These are phyloP conservation scores for Pichia phayaonensis DNA, from an alignment of 805 yeast genomes.

Conservation along the genomic window DNA sequence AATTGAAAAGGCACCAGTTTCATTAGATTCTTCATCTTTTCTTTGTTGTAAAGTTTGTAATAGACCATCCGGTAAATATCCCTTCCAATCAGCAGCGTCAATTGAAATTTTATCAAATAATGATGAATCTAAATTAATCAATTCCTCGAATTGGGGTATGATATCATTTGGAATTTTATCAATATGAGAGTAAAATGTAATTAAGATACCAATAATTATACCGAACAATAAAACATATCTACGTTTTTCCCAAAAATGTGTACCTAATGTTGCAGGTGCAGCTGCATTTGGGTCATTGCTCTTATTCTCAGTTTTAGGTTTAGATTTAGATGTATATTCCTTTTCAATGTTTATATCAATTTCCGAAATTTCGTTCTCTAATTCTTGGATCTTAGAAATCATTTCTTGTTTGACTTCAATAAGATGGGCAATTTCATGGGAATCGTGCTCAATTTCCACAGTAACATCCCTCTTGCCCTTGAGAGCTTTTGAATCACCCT, in stretches of 20 bases:
- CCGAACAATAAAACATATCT: constrained; percentile 41
- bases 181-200: constrained; percentile 53
- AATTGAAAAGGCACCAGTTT: constrained; percentile 81
- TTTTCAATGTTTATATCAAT: constrained; percentile 5
- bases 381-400: constrained; percentile 2
- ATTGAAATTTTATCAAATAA: constrained; percentile 46
- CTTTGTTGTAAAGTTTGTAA: constrained; percentile 52
- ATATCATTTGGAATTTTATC: constrained; percentile 34
- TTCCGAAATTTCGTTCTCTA: constrained; percentile 5
- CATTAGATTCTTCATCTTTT: constrained; percentile 39
- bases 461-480: not conserved
- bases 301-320: too few relatives aligned
- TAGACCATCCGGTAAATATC: constrained; percentile 59
- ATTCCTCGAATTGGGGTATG: constrained; percentile 42
- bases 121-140: constrained; percentile 48
- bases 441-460: not conserved
- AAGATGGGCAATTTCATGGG: not conserved
- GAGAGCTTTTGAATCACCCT: not conserved
- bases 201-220: constrained; percentile 56
- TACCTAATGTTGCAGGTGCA: constrained; percentile 1
- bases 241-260: constrained; percentile 14
- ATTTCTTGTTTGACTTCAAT: constrained; percentile 3
- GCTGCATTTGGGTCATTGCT: too few relatives aligned
- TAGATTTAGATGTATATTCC: not conserved
- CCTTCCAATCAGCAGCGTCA: constrained; percentile 67